Evolutionary conservation across 2,329 filamentous ascomycete genomes (phyloP).

Genomic region (Dothiorella sarmentorum): DNA sequence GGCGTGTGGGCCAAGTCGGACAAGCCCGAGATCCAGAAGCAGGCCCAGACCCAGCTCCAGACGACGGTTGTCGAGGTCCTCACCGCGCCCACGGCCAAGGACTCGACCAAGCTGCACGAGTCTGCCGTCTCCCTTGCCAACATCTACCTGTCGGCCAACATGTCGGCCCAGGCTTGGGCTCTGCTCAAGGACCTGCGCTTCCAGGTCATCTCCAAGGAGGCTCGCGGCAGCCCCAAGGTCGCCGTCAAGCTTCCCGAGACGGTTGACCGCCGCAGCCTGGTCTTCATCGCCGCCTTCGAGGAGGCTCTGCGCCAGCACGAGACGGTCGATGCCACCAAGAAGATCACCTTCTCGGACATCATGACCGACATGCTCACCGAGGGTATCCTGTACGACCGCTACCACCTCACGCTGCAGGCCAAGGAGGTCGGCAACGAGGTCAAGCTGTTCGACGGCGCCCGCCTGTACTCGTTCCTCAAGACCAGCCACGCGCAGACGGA

Average conservation of each 20-base stretch:
- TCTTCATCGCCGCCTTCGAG: constrained; percentile 47
- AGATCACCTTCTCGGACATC: constrained; percentile 37
- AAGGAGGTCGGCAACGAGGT: constrained; percentile 38
- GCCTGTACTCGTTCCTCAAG: constrained; percentile 29
- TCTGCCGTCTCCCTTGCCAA: constrained; percentile 47
- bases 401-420: constrained; percentile 29
- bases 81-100: constrained; percentile 33
- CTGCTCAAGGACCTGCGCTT: constrained; percentile 41
- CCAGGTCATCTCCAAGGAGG: constrained; percentile 48
- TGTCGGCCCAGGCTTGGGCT: constrained; percentile 7
- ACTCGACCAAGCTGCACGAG: constrained; percentile 49
- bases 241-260: constrained; percentile 32
- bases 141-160: constrained; percentile 35
- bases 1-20: constrained; percentile 38
- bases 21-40: constrained; percentile 38
- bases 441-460: constrained; percentile 31
- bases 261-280: constrained; percentile 28
- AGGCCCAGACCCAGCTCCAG: constrained; percentile 29
- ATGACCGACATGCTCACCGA: constrained; percentile 43
- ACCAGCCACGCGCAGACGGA: background rate
- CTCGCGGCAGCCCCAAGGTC: constrained; percentile 20
- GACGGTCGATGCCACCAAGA: constrained; percentile 22
- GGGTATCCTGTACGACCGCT: constrained; percentile 34
- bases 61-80: constrained; percentile 35
- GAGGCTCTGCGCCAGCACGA: constrained; percentile 41